Evolutionary conservation across 2,329 filamentous ascomycete species (phyloP).

Genomic region (Phymatotrichopsis omnivora): DNA sequence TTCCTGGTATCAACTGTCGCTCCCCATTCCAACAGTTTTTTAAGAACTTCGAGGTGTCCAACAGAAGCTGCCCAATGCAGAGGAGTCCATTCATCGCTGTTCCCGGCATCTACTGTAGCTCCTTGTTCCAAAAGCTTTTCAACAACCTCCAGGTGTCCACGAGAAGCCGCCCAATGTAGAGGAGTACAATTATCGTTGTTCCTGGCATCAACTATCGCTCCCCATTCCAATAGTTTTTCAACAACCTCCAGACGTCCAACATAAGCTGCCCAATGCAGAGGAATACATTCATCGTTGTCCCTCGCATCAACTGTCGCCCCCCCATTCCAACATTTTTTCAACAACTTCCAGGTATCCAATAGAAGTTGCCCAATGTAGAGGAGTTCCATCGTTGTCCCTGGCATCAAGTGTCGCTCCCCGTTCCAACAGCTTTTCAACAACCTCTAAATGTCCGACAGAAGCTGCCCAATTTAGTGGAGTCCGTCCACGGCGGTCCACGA

Average conservation of each 20-base stretch:
- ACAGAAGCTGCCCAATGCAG: constrained; percentile 21
- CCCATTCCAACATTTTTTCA: constrained; percentile 1
- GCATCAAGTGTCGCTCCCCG: constrained; percentile 6
- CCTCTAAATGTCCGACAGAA: constrained; percentile 12
- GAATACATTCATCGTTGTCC: constrained; percentile 13
- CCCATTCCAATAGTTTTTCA: constrained; percentile 17
- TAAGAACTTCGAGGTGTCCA: constrained; percentile 15
- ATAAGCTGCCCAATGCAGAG: constrained; percentile 22
- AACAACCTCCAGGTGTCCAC: constrained; percentile 11
- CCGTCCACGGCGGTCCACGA: too few relatives aligned
- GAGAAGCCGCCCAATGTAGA: constrained; percentile 18
- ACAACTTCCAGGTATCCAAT: background rate
- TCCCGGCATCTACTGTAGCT: constrained; percentile 2
- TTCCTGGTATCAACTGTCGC: constrained; percentile 13
- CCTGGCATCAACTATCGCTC: constrained; percentile 12
- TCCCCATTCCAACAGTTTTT: constrained; percentile 19
- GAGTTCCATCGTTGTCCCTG: constrained; percentile 5
- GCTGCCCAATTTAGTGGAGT: constrained; percentile 17
- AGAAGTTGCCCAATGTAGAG: constrained; percentile 6
- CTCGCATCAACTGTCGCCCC: constrained; percentile 6
- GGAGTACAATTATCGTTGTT: constrained; percentile 6
- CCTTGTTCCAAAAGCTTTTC: constrained; percentile 8
- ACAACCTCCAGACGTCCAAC: constrained; percentile 16
- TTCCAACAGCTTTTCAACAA: constrained; percentile 8
- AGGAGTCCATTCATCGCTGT: constrained; percentile 15